Base-by-base conservation (phyloP, 306 rosid species). In the Adenanthera pavonina region DNA sequence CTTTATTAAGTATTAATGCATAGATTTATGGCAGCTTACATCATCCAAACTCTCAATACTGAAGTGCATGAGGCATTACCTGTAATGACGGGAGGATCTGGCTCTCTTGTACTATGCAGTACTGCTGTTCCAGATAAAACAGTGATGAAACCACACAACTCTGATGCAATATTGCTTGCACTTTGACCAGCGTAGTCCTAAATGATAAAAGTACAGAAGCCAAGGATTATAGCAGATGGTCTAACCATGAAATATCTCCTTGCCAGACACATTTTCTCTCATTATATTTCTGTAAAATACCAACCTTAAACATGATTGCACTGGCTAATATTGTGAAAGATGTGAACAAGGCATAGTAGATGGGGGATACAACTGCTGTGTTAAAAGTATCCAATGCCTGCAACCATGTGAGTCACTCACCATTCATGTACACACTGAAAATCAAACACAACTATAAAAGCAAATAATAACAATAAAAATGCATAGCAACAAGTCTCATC, bases 111-210 rank as follows among this genome's bases (percentile, higher is more conserved):
- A 78, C 91, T 86, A 70, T 92, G 97, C 89, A 94, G 91, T 72
- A 94, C 70, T 73, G 85, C 74, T 56, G 98, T 94, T 81, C 97
- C 98, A 44, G 98, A 92, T 84, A 94, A 90, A 60, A 94, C 88
- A 41, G 93, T 95, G 69, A 91, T 73, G 86, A 95, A 91, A 65
- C 99, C 99, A 54, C 99, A 92, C 62, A 95, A 88, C 86, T 88
- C 98, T 16, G 97, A 93, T 2, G 70, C 92, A 56, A 95, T 90
- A 78, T 89, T 95, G 87, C 92, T 90, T 25, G 85, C 90, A 83
- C 94, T 95, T 90, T 95, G 99, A 82, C 96, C 99, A 76, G 87
- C 90, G 82, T 91, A 95, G 89, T 91, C 97, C 97, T 95, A 84
- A 33, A 86, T 48, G 75, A 78, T 60, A 74, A 40, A n/a, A 53